Evolutionary conservation across 202 grass and related monocot genomes (phyloP), one percentile per base, ranked within the genome.

Genomic region (Panicum hallii): DNA sequence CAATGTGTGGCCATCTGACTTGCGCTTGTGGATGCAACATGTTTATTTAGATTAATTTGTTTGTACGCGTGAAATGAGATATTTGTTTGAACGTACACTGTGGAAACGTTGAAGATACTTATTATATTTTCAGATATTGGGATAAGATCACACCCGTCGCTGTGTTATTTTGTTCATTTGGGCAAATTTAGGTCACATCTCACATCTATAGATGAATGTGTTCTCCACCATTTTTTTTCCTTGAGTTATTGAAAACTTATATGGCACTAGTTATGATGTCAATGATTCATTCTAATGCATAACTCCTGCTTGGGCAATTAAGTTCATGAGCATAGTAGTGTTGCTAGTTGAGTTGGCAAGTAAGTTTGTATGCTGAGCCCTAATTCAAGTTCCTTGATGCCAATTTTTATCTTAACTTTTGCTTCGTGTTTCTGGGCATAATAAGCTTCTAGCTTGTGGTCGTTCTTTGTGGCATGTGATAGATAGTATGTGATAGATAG

Each of bases 101-200:
- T 79, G 19, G 52, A 78, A 62, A 22, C 26, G 3, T 10, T 17
- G 58, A 79, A 67, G 61, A 30, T 7, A 53, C 10, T 63, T 1
- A 54, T 11, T 28, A 40, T 85, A 56, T 61, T 66, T 43, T 46
- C 40, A 6, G 82, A 66, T 67, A 46, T 60, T 43, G 36, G 54
- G 42, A 81, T 84, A 88, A 72, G 81, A 23, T 34, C 67, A 66
- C 53, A 49, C 3, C 38, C 40, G 23, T 74, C 50, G 60, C 12
- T 28, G 15, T 22, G 16, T 0, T 54, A 15, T 30, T 83, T 36
- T 38, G 20, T 72, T 83, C 67, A 26, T 49, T 78, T 5, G 10
- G 11, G 40, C 2, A 19, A 77, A n/a, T 45, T 47, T 71, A 32
- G 1, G 23, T 47, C 62, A 58, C 26, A 15, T 11, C 50, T 84